Base-by-base conservation (phyloP, 2,329 filamentous ascomycete genomes). In the Scytalidium sp. region DNA sequence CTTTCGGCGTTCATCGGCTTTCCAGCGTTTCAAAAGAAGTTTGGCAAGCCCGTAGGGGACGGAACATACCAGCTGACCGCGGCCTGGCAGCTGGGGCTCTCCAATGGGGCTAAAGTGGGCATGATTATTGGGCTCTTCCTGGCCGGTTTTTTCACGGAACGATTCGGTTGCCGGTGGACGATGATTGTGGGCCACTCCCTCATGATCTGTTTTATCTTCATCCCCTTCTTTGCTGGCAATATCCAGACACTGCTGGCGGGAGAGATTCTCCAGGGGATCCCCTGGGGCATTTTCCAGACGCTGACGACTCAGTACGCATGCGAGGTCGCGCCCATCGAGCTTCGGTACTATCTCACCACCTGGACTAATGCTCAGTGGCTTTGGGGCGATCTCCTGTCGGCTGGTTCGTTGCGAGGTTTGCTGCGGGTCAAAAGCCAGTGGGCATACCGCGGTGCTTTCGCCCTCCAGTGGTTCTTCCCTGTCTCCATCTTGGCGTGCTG, bases 281-380 rank as follows among this genome's bases (percentile, higher is more conserved):
- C 73, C 2, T 76, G 73, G 73, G 73, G 73, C 41, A 70, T 75
- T 8, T 76, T 75, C 60, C 72, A 75, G 58, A 75, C 73, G 1
- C 53, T 56, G 20, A 56, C 53, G 13, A 54, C 54, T 11, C 51
- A 53, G 7, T 57, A 58, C 40, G 56, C 56, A 5, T 72, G 70
- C 29, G 75, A 78, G 56, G 75, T 78, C 29, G 76, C 74, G 47
- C 75, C 75, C 3, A 72, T 78, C 22, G 73, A 73, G 32, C 64
- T 79, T 13, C 70, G 75, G 47, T 74, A 72, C n/a, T 77, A 76
- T 54, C 64, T 77, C 43, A 76, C 74, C 1, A 76, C 75, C 1
- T 78, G 76, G 46, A 71, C 75, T 54, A 75, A 75, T 58, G 69
- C 75, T 56, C 76, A 75, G 67, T 79, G 75, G 74, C 75, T 47